phyloP scores from a whole-genome alignment of 2,329 filamentous ascomycete genomes.

The Ophiosphaerella narmari region DNA sequence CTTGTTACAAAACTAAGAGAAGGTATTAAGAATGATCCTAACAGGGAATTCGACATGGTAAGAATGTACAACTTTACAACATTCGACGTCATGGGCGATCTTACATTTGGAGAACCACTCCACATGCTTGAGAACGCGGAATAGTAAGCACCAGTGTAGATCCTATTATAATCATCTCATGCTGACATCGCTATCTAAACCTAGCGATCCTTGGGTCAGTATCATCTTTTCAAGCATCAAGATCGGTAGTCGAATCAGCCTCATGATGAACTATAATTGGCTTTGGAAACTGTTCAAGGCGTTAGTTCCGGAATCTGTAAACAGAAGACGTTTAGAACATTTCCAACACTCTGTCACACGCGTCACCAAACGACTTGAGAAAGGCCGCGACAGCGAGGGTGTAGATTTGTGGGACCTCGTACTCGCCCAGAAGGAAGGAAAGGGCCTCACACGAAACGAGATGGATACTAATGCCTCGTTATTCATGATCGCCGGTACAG shows the following conservation, averaged over 20 bases:
- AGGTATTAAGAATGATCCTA: constrained; percentile 32
- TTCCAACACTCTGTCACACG: constrained; percentile 25
- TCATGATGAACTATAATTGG: constrained; percentile 16
- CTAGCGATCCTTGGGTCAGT: constrained; percentile 33
- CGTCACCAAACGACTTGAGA: constrained; percentile 37
- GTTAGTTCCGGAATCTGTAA: constrained; percentile 6
- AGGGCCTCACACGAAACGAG: constrained; percentile 34
- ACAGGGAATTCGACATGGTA: constrained; percentile 41
- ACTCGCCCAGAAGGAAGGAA: constrained; percentile 37
- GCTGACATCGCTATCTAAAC: not conserved
- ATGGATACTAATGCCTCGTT: constrained; percentile 46
- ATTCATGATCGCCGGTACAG: constrained; percentile 51
- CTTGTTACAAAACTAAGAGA: constrained; percentile 47
- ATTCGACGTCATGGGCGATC: constrained; percentile 41
- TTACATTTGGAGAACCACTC: constrained; percentile 39
- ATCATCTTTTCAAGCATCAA: constrained; percentile 34
- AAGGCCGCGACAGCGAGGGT: constrained; percentile 25
- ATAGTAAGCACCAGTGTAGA: not conserved
- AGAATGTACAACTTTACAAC: constrained; percentile 38
- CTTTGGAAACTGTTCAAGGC: constrained; percentile 8
- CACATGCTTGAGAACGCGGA: constrained; percentile 34
- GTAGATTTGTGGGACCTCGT: constrained; percentile 50
- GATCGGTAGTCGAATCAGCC: constrained; percentile 1
- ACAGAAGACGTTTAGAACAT: constrained; percentile 19
- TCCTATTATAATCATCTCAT: not conserved